These are phyloP conservation scores for Biscutella laevigata DNA, from an alignment of 441 rosid species.

Conservation along the genomic window DNA sequence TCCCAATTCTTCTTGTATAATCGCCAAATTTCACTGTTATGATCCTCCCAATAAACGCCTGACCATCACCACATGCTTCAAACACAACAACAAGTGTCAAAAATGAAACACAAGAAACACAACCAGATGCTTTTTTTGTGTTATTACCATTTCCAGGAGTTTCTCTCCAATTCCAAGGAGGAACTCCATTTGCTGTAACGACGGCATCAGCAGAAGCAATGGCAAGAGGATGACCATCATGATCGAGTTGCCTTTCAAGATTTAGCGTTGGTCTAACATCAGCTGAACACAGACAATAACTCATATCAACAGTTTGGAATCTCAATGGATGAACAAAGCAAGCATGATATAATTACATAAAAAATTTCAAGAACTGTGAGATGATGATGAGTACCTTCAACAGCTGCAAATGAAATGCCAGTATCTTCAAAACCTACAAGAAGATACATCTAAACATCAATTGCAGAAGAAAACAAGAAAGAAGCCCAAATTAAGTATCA, in stretches of 20 bases:
- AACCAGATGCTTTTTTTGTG: constrained; percentile 15
- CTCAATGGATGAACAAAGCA: too few relatives aligned
- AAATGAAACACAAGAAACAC: too few relatives aligned
- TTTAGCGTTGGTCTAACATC: constrained; percentile 71
- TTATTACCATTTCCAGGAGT: constrained; percentile 70
- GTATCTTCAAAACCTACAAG: constrained; percentile 82
- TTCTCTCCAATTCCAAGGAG: constrained; percentile 99
- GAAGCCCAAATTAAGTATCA: constrained; percentile 3
- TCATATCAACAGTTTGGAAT: too few relatives aligned
- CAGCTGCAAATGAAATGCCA: constrained; percentile 77
- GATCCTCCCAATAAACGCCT: constrained; percentile 63
- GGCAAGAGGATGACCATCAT: constrained; percentile 92
- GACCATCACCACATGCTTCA: constrained; percentile 26
- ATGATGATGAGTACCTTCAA: constrained; percentile 75
- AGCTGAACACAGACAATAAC: constrained; percentile 42
- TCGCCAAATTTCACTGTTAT: constrained; percentile 85
- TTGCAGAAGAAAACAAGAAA: not conserved
- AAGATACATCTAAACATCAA: not conserved
- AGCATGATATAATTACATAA: too few relatives aligned
- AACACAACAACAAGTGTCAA: too few relatives aligned
- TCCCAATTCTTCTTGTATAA: constrained; percentile 77
- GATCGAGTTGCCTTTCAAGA: constrained; percentile 90
- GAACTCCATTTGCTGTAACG: constrained; percentile 68
- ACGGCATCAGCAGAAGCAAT: constrained; percentile 78
- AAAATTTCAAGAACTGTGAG: too few relatives aligned